Base-by-base conservation (phyloP, 2,329 filamentous ascomycete species). In the Fusarium sublunatum region DNA sequence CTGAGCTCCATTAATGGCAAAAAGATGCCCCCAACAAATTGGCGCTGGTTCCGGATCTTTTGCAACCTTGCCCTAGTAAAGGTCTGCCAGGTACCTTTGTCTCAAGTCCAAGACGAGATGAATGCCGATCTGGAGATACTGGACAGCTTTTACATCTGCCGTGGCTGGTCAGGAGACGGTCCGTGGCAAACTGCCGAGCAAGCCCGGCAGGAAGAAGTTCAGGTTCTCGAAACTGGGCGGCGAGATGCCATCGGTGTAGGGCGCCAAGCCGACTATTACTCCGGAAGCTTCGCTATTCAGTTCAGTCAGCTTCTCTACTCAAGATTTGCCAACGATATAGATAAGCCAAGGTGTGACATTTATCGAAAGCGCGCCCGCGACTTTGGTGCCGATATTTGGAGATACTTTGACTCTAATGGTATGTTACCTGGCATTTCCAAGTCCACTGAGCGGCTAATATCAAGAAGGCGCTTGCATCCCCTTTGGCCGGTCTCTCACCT, bases 11-110 rank as follows among this genome's bases (percentile, higher is more conserved):
- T 84, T 9, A 81, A 82, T 26, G 74, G 73, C 0, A 80, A 78
- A 60, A 67, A 73, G 3, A 81, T 84, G 72, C 82, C 82, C 0
- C 64, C 70, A 2, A 83, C 77, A 0, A 84, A 84, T 50, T 84
- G 82, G 82, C 75, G 79, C 1, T 84, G 82, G 81, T 84, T 84
- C 50, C 78, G 82, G 1, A 75, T 84, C 2, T 80, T 83, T 69
- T 77, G 75, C 2, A 83, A 83, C 48, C 68, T 84, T 1, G 81
- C 81, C 0, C 68, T 83, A 0, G 68, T 77, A 1, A 79, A 77
- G 34, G 73, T 77, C 0, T 79, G 78, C 10, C 76, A 78, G 1
- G 70, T 79, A 1, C 70, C 77, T 0, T 53, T 70, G 2, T 69
- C 72, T 0, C 64, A 77, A 7, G 64, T 82, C 0, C 66, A 72